Percentiles rank a stretch among this genome's conserved stretches.
These are phyloP conservation scores for Pterulicium gracile DNA, from an alignment of 1,284 basidiomycete species.

Conservation along the genomic window DNA sequence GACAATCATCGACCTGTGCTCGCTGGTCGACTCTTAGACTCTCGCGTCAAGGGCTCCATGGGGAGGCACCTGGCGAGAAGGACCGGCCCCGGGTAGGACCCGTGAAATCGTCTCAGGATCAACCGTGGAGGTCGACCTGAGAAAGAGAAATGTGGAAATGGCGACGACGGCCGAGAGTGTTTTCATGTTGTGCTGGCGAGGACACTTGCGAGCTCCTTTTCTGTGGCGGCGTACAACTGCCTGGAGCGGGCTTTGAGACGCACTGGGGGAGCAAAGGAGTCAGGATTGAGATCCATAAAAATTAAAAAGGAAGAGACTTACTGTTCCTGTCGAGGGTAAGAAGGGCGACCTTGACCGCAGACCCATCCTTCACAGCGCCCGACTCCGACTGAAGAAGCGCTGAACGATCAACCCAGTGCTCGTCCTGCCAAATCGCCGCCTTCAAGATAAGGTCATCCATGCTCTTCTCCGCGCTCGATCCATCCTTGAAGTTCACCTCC, in stretches of 20 bases:
- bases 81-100: no score
- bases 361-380: conserved; percentile 25
- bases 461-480: conserved; percentile 51
- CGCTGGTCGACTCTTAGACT: no score
- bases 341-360: conserved; percentile 74
- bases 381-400: conserved; percentile 36
- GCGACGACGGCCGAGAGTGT: no score
- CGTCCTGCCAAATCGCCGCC: conserved; percentile 85
- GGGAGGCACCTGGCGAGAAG: no score
- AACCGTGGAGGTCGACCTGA: no score
- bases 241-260: conserved; percentile 78
- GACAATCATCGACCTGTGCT: no score
- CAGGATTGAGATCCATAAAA: conserved; percentile 12
- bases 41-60: no score
- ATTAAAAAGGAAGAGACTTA: conserved; percentile 30
- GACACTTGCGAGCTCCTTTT: conserved; percentile 60
- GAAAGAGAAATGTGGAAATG: no score
- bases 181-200: conserved; percentile 30
- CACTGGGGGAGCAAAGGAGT: conserved; percentile 30
- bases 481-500: conserved; percentile 63
- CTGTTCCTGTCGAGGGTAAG: conserved; percentile 88
- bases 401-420: conserved; percentile 86
- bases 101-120: no score
- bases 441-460: conserved; percentile 95
- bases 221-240: conserved; percentile 67